Percentiles rank a stretch among this genome's conserved stretches.
These are phyloP conservation scores for Alternaria panax DNA, from an alignment of 2,329 filamentous ascomycete genomes.

Conservation along the genomic window DNA sequence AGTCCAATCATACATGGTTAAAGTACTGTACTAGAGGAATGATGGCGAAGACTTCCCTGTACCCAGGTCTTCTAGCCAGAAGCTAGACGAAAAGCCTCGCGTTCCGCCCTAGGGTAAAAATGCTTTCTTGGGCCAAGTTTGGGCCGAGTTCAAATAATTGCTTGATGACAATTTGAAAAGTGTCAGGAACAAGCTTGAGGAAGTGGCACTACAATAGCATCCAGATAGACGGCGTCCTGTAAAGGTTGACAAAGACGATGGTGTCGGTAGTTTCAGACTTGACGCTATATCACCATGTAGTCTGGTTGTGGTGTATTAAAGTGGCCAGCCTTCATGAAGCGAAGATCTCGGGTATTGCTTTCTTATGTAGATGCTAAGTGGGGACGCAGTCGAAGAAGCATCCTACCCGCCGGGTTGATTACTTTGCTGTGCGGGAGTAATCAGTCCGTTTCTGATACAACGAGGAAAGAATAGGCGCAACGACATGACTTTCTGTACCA, in stretches of 20 bases:
- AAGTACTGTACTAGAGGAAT: constrained; percentile 1
- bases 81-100: background rate
- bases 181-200: background rate
- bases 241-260: background rate
- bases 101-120: constrained; percentile 13
- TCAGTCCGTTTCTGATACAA: background rate
- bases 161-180: constrained; percentile 9
- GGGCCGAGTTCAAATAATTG: constrained; percentile 17
- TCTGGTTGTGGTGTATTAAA: background rate
- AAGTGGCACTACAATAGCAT: constrained; percentile 9
- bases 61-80: background rate
- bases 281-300: background rate
- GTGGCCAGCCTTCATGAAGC: background rate
- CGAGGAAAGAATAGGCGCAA: constrained; percentile 1
- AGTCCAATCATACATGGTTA: constrained; percentile 8
- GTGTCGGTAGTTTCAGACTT: background rate
- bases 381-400: constrained; percentile 5
- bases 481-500: background rate
- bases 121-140: constrained; percentile 23
- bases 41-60: constrained; percentile 1
- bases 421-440: background rate
- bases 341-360: constrained; percentile 5
- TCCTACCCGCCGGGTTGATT: background rate
- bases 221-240: constrained; percentile 6
- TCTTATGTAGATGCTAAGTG: constrained; percentile 12